These are phyloP conservation scores for Venturia asperata DNA, from an alignment of 2,329 filamentous ascomycete genomes.

Conservation along the genomic window DNA sequence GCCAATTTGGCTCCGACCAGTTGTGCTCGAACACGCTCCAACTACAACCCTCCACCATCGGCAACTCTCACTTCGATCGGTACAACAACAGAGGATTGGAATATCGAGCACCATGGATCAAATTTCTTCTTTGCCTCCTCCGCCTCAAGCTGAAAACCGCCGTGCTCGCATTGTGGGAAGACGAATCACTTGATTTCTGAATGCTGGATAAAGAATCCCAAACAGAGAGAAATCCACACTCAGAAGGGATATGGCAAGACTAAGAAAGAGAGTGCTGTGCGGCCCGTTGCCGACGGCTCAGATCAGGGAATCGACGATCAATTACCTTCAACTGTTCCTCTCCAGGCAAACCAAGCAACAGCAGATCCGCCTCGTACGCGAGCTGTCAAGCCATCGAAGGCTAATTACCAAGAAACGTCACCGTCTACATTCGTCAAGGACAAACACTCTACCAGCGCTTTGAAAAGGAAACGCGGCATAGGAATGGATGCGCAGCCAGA, in stretches of 20 bases:
- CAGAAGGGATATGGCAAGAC: not conserved
- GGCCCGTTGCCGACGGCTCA: not conserved
- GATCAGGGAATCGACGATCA: not conserved
- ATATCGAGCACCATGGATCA: not conserved
- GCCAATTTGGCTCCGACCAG: too few species aligned
- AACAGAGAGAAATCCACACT: not conserved
- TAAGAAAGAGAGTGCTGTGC: not conserved
- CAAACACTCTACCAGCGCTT: not conserved
- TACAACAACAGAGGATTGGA: not conserved
- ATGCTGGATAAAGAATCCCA: conserved; percentile 4
- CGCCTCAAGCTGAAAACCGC: not conserved
- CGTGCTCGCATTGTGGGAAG: not conserved
- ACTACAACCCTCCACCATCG: not conserved
- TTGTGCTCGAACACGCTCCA: too few species aligned
- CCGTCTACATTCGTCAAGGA: not conserved
- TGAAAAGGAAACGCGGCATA: not conserved
- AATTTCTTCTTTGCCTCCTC: not conserved
- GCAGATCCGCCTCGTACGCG: not conserved
- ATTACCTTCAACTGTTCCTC: not conserved
- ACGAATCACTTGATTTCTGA: not conserved
- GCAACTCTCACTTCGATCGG: not conserved
- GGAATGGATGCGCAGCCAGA: not conserved
- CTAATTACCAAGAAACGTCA: not conserved
- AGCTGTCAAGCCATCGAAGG: not conserved
- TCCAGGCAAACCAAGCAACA: not conserved